Conservation (phyloP, 2,329 filamentous ascomycete genomes). For the Fusarium ambrosium region DNA sequence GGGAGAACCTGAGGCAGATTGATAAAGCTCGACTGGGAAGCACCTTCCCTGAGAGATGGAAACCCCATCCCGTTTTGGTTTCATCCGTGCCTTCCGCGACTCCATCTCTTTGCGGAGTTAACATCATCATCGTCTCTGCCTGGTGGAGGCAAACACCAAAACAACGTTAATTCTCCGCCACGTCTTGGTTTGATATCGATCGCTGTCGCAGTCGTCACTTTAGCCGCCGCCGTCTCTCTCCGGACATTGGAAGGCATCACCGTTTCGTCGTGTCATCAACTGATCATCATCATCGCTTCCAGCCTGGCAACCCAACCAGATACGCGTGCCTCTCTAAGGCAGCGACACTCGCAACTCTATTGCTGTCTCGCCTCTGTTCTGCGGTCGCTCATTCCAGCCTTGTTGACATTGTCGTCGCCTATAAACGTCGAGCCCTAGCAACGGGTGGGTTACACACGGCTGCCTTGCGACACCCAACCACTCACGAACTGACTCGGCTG, state of each 20-base stretch:
- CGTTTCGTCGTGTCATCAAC: constrained; percentile 24
- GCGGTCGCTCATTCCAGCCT: constrained; percentile 40
- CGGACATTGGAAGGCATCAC: constrained; percentile 10
- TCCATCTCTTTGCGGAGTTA: constrained; percentile 29
- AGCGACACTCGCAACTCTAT: constrained; percentile 27
- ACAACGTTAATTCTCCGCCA: constrained; percentile 3
- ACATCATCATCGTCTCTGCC: constrained; percentile 11
- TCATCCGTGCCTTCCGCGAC: constrained; percentile 14
- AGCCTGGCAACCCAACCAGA: constrained; percentile 17
- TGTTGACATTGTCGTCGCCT: constrained; percentile 28
- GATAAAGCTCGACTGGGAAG: constrained; percentile 24
- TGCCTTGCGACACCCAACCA: constrained; percentile 29
- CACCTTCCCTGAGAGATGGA: constrained; percentile 23
- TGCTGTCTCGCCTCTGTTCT: constrained; percentile 30
- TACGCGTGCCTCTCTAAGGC: constrained; percentile 10
- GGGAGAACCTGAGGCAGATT: constrained; percentile 41
- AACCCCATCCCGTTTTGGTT: not conserved
- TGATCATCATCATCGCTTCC: constrained; percentile 25
- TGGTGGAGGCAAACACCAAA: constrained; percentile 5
- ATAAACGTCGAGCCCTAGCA: constrained; percentile 28
- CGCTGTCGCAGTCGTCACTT: constrained; percentile 4
- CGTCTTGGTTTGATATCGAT: constrained; percentile 1
- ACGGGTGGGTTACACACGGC: constrained; percentile 34
- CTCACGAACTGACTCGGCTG: constrained; percentile 29
- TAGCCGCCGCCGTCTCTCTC: constrained; percentile 1